phyloP scores from a whole-genome alignment of 2,329 filamentous ascomycete genomes.

The Colletotrichum scovillei region DNA sequence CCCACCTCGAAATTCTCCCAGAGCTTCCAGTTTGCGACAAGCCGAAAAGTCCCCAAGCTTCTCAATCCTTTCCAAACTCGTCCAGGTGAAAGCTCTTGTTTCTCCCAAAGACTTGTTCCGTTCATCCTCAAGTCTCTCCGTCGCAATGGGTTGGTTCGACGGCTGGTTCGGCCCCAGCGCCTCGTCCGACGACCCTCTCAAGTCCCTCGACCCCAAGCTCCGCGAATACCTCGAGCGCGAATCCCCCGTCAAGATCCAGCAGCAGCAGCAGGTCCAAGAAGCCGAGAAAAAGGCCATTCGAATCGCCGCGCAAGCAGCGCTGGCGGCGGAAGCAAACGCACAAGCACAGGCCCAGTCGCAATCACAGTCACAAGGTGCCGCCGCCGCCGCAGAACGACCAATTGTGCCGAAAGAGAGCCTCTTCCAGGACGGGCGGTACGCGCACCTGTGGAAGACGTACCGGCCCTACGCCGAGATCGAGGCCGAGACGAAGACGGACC shows the following conservation, averaged over 20 bases:
- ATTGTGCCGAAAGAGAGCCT: slow-evolving; percentile 62
- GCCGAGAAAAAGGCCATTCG: slow-evolving; percentile 12
- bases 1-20: slow-evolving; percentile 30
- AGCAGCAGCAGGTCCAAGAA: slow-evolving; percentile 34
- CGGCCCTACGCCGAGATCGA: slow-evolving; percentile 77
- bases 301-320: slow-evolving; percentile 38
- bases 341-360: slow-evolving; percentile 22
- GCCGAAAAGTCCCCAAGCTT: neutral
- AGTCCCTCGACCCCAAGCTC: slow-evolving; percentile 83
- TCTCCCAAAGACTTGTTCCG: neutral
- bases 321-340: slow-evolving; percentile 29
- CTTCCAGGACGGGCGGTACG: slow-evolving; percentile 73
- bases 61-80: neutral
- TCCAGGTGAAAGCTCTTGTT: neutral
- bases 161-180: slow-evolving; percentile 58
- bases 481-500: slow-evolving; percentile 75
- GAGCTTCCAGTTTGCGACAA: slow-evolving; percentile 29
- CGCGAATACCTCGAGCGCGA: slow-evolving; percentile 88
- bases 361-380: slow-evolving; percentile 3
- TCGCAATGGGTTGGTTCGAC: slow-evolving; percentile 68
- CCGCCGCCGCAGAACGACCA: slow-evolving; percentile 34
- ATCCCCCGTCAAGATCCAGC: slow-evolving; percentile 76
- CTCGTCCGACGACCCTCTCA: slow-evolving; percentile 67
- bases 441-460: slow-evolving; percentile 95
- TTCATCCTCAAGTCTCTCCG: neutral